Percentiles rank a stretch among this genome's conserved stretches.
phyloP scores from a whole-genome alignment of 2,329 filamentous ascomycete species.

The Botrytis aclada region DNA sequence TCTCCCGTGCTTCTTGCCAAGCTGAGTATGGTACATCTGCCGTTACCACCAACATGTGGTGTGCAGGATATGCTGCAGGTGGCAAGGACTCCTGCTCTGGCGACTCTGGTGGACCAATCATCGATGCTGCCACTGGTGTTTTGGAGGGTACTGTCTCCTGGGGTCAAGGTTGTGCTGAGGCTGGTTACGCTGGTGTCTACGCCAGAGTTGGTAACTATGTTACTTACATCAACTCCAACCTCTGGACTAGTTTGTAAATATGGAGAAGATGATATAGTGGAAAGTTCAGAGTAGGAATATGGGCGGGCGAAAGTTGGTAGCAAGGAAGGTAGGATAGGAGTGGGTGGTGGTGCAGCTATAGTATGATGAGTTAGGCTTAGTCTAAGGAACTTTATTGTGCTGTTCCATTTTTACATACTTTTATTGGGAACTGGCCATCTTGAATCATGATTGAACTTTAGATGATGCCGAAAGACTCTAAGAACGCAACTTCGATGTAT shows the following conservation, averaged over 20 bases:
- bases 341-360: background rate
- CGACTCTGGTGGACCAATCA: constrained; percentile 30
- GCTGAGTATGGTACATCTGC: constrained; percentile 22
- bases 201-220: constrained; percentile 25
- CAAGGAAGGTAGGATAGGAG: background rate
- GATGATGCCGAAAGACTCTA: background rate
- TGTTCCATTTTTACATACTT: background rate
- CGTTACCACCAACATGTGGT: constrained; percentile 27
- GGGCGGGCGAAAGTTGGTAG: background rate
- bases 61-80: constrained; percentile 26
- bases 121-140: constrained; percentile 24
- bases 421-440: background rate
- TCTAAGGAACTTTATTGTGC: background rate
- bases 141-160: constrained; percentile 27
- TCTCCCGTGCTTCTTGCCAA: constrained; percentile 24
- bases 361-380: background rate
- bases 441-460: background rate
- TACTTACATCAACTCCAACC: constrained; percentile 7
- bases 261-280: background rate
- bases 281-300: background rate
- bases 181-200: constrained; percentile 26
- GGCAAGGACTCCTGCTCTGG: constrained; percentile 29
- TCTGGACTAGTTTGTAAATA: constrained; percentile 5
- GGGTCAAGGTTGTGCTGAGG: constrained; percentile 27
- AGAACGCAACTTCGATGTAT: background rate